phyloP scores from a whole-genome alignment of 139 green algal genomes.

The Asterochloris erici region DNA sequence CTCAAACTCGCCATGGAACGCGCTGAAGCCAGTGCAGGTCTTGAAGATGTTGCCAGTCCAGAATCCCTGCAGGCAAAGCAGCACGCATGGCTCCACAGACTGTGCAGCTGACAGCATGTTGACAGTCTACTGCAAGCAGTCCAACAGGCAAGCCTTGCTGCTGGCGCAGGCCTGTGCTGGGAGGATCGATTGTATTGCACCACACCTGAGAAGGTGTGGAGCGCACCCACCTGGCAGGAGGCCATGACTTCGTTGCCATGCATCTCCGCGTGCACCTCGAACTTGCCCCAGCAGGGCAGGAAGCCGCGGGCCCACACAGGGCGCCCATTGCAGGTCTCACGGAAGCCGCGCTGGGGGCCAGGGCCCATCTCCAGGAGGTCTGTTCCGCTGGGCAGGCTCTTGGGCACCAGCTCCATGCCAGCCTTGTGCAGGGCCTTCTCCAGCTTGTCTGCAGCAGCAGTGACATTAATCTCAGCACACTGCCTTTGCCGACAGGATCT shows the following conservation, averaged over 20 bases:
- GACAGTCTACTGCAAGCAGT: no score
- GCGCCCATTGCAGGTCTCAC: conserved; percentile 12
- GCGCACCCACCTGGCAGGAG: no score
- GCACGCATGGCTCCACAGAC: no score
- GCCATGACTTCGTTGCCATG: no score
- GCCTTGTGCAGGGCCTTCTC: neutral
- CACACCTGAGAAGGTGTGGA: no score
- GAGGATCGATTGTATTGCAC: no score
- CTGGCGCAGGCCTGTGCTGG: no score
- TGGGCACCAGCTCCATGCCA: conserved; percentile 5
- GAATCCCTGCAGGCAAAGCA: neutral
- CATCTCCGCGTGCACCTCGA: neutral
- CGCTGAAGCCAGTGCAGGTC: conserved; percentile 10
- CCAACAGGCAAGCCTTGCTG: no score
- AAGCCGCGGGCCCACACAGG: conserved; percentile 3
- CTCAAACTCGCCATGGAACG: neutral
- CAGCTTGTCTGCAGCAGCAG: conserved; percentile 5
- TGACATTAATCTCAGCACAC: neutral
- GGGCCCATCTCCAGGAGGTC: neutral
- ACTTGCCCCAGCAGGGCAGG: conserved; percentile 7
- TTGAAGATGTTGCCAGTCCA: conserved; percentile 15
- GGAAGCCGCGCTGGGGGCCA: neutral
- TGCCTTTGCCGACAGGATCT: no score
- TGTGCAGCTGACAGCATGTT: no score
- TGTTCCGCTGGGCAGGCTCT: neutral